phyloP scores from a whole-genome alignment of 192 early-diverging fungal species.

The Rhizophagus sp. region DNA sequence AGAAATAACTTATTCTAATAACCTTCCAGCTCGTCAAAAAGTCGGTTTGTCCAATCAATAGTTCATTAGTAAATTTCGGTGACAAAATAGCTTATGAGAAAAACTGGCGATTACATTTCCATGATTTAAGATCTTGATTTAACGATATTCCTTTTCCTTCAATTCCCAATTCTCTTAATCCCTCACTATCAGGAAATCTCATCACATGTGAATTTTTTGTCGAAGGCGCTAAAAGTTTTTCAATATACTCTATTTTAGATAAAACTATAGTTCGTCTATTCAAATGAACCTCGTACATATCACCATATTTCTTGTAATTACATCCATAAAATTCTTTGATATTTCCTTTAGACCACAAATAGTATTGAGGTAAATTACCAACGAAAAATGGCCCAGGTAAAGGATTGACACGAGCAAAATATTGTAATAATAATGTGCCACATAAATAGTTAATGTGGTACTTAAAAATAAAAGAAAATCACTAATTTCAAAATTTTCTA shows the following conservation, averaged over 20 bases:
- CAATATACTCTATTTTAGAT: neutral
- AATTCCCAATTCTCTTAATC: neutral
- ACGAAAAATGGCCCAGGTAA: too few relatives aligned
- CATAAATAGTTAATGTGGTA: too few relatives aligned
- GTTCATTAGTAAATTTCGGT: neutral
- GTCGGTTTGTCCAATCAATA: neutral
- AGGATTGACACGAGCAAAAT: too few relatives aligned
- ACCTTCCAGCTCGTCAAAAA: neutral
- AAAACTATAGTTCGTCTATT: neutral
- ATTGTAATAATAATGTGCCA: too few relatives aligned
- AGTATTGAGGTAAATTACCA: too few relatives aligned
- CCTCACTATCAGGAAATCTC: neutral
- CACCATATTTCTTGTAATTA: conserved; percentile 16
- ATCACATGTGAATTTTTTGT: neutral
- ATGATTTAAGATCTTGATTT: neutral
- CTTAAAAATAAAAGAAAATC: too few relatives aligned
- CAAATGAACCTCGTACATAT: neutral
- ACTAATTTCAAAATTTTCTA: too few relatives aligned
- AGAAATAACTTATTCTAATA: neutral
- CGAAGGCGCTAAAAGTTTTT: conserved; percentile 17
- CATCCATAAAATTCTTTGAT: too few relatives aligned
- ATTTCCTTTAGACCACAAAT: too few relatives aligned
- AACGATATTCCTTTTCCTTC: neutral
- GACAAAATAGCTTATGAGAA: conserved; percentile 1
- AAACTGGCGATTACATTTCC: conserved; percentile 13